phyloP scores from a whole-genome alignment of 495 filamentous ascomycete genomes.

The Rostrohypoxylon terebratum region DNA sequence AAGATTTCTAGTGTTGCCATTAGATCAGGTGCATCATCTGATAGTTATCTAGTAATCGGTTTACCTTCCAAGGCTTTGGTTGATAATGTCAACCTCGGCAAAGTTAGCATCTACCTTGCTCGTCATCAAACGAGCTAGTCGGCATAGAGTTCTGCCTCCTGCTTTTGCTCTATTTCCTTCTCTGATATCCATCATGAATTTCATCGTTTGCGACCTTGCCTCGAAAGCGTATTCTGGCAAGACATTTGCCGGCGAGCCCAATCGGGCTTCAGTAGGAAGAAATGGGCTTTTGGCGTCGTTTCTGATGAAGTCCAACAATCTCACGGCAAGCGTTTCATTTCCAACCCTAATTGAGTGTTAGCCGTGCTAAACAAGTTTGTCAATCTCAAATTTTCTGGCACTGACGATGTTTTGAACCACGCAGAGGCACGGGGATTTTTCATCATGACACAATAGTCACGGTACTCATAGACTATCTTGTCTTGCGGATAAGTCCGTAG shows the following conservation, averaged over 20 bases:
- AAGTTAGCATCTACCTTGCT: slow-evolving; percentile 24
- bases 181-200: slow-evolving; percentile 32
- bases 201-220: slow-evolving; percentile 23
- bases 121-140: slow-evolving; percentile 17
- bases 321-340: slow-evolving; percentile 36
- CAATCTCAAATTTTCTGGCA: neutral
- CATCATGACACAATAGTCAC: slow-evolving; percentile 65
- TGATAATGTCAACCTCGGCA: slow-evolving; percentile 49
- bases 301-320: slow-evolving; percentile 44
- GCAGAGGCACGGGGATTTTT: slow-evolving; percentile 48
- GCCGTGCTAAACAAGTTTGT: slow-evolving; percentile 5
- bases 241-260: slow-evolving; percentile 27
- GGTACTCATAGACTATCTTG: slow-evolving; percentile 54
- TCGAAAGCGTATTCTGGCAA: slow-evolving; percentile 42
- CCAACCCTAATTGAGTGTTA: slow-evolving; percentile 37
- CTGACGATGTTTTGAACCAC: slow-evolving; percentile 54
- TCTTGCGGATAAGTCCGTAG: slow-evolving; percentile 60
- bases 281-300: slow-evolving; percentile 31
- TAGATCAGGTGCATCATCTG: slow-evolving; percentile 21
- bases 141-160: slow-evolving; percentile 2
- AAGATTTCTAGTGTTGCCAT: slow-evolving; percentile 42
- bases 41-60: slow-evolving; percentile 9
- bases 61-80: slow-evolving; percentile 57
- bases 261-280: slow-evolving; percentile 45
- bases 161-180: neutral